Evolutionary conservation across 2,329 filamentous ascomycete species (phyloP).

Genomic region (Orbilia oligospora): DNA sequence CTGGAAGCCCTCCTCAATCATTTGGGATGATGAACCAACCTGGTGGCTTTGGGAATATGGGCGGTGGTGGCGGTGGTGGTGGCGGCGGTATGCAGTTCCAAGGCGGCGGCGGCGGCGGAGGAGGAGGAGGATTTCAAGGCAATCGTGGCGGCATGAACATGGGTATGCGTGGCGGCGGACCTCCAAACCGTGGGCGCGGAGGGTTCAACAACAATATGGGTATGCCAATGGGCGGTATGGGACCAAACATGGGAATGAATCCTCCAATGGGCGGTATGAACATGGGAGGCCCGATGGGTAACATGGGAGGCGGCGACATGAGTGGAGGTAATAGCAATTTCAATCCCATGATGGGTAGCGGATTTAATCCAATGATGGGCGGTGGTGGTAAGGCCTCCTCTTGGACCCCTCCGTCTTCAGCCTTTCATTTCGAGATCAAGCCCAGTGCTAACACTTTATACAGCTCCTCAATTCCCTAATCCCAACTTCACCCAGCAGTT

Average conservation of each 20-base stretch:
- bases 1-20: slow-evolving; percentile 63
- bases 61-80: slow-evolving; percentile 63
- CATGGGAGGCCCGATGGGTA: slow-evolving; percentile 68
- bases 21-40: slow-evolving; percentile 60
- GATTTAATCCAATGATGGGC: slow-evolving; percentile 64
- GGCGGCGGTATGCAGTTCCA: slow-evolving; percentile 70
- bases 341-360: slow-evolving; percentile 68
- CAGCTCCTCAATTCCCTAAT: slow-evolving; percentile 57
- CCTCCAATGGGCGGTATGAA: slow-evolving; percentile 65
- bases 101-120: slow-evolving; percentile 68
- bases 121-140: slow-evolving; percentile 67
- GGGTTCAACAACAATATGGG: slow-evolving; percentile 70
- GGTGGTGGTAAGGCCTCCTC: slow-evolving; percentile 52
- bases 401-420: slow-evolving; percentile 37
- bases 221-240: slow-evolving; percentile 72
- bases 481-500: slow-evolving; percentile 56
- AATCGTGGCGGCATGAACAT: slow-evolving; percentile 70
- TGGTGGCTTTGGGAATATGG: slow-evolving; percentile 69
- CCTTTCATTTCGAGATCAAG: slow-evolving; percentile 11
- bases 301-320: slow-evolving; percentile 70
- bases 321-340: slow-evolving; percentile 72
- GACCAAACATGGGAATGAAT: slow-evolving; percentile 71
- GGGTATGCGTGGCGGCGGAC: slow-evolving; percentile 70
- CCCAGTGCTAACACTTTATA: slow-evolving; percentile 33
- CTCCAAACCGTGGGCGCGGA: slow-evolving; percentile 74